Base-by-base conservation (phyloP, 2,329 filamentous ascomycete genomes). In the Gremmenia infestans region DNA sequence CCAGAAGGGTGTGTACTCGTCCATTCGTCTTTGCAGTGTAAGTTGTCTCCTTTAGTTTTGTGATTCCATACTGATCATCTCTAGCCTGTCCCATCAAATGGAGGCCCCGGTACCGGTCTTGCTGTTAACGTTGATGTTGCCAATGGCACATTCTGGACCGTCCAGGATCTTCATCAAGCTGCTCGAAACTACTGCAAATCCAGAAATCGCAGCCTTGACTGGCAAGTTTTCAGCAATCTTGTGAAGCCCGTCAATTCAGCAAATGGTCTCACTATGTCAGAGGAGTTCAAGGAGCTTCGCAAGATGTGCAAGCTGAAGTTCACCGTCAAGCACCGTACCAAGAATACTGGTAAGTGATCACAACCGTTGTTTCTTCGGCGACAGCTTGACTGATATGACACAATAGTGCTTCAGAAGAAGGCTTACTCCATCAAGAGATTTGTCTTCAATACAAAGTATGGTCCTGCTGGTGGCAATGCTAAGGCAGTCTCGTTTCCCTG, bases 51-150 rank as follows among this genome's bases (percentile, higher is more conserved):
- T 45, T n/a, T 43, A 35, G 22, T 14, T 51, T 37, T 51, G n/a
- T 45, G 12, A 39, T n/a, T 14, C 48, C 23, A 17, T 25, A 39
- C 59, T 63, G 52, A 63, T 40, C 28, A 19, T 15, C n/a, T 25
- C 4, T 42, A 66, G 63, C 61, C 61, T 25, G 60, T 54, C 0
- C 48, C 58, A 6, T 63, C 62, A 25, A 28, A 56, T 55, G 61
- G 61, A 37, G 48, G 68, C 60, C 61, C 69, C 35, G 47, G 81
- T 35, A 80, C 82, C 25, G 83, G 82, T 8, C 78, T 97, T 5
- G 83, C 88, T 0, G 76, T 99, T 68, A 97, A 97, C 64, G 84
- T 96, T 11, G 93, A 99, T 66, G 88, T 96, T 32, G 87, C 92
- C 55, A 96, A 97, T 68, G 89, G 90, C 0, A 89, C 88, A 12